Base-by-base conservation (phyloP, 1,139 yeast species). In the Lodderomyces orthopsilosis region DNA sequence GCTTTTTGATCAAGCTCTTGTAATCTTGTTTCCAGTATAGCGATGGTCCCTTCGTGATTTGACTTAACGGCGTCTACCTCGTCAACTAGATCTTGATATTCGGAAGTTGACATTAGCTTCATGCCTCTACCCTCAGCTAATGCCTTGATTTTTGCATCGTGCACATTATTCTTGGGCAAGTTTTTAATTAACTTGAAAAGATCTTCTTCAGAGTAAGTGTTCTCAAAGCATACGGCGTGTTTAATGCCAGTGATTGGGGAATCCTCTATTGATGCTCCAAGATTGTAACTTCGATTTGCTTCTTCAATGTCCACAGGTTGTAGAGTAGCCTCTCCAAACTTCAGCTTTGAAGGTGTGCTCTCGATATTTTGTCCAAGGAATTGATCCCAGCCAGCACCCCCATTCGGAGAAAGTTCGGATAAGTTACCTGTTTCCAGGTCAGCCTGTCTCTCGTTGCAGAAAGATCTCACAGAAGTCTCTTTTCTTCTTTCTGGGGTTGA, bases 41-140 rank as follows among this genome's bases (percentile, higher is more conserved):
- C 63, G 2, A 68, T 65, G 36, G 72, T 56, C 0, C 75, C 75
- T 42, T 55, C 60, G 1, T 61, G 49, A 40, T 52, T 53, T 30
- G 71, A 55, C 42, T 56, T 5, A 14, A 14, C 9, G 32, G 17
- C 5, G 7, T 28, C 17, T 9, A 13, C 32, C 6, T 28, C 74
- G 48, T 62, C 62, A 23, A 60, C 28, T 19, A 70, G 56, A 2
- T 54, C 54, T 6, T 58, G 56, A 41, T 66, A 62, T 35, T 66
- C 68, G 18, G 54, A 48, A 26, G 54, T 50, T 2, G 57, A 54
- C 28, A 70, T 43, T 8, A 69, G 47, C 13, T 62, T 59, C 38
- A 51, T 60, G 2, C 72, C 74, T 43, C 56, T 62, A 4, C 52
- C 53, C 35, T 61, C 53, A 1, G 59, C 59, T 13, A 56, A 41